Evolutionary conservation across 176 grass and related monocot species (phyloP).

Genomic region (Dactylis glomerata): DNA sequence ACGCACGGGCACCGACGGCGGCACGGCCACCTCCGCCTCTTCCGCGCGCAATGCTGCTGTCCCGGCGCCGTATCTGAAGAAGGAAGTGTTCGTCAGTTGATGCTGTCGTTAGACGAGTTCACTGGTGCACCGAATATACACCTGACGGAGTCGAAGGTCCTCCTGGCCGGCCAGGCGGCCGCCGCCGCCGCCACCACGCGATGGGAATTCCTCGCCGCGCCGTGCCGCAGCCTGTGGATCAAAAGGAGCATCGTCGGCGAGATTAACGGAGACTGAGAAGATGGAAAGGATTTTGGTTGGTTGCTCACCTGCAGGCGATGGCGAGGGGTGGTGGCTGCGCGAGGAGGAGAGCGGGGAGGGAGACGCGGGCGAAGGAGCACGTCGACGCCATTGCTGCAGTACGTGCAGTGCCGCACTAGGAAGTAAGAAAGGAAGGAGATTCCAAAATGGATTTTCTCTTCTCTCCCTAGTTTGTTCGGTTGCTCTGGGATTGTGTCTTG

Average conservation of each 20-base stretch:
- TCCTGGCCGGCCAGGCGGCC: background rate
- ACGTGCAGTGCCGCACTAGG: too few species aligned
- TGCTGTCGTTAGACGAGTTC: background rate
- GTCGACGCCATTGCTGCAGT: slow-evolving; percentile 18
- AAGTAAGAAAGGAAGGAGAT: too few species aligned
- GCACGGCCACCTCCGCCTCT: slow-evolving; percentile 5
- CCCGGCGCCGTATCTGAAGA: slow-evolving; percentile 5
- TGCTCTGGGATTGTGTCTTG: too few species aligned
- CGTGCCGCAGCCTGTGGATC: background rate
- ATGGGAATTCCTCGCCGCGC: too few species aligned
- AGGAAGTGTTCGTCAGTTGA: too few species aligned
- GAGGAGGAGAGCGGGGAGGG: background rate
- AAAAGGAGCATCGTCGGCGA: too few species aligned
- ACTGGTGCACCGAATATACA: too few species aligned
- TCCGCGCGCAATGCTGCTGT: background rate
- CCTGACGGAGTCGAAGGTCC: slow-evolving; percentile 7
- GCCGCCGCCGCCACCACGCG: background rate
- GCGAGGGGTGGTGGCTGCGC: background rate
- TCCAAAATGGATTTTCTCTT: too few species aligned
- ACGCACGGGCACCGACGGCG: slow-evolving; percentile 79
- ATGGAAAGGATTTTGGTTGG: too few species aligned
- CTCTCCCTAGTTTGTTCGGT: background rate
- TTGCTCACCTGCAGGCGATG: background rate
- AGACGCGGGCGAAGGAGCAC: background rate
- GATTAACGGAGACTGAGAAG: too few species aligned